Evolutionary conservation across 495 filamentous ascomycete species (phyloP).

Genomic region (Penicillium psychrofluorescens): DNA sequence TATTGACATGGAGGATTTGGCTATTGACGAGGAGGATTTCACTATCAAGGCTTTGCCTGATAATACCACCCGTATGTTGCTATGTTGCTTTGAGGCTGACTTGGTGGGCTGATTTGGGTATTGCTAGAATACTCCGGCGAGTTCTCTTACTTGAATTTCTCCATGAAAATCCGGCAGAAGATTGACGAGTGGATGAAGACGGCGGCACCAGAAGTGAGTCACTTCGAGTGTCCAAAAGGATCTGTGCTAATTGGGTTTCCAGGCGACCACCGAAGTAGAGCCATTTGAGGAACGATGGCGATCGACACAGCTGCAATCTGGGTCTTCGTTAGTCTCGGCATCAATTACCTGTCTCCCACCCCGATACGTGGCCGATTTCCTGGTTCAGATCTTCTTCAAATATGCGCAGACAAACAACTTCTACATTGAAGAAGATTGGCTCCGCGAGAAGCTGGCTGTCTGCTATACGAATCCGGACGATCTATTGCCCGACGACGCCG

Average conservation of each 20-base stretch:
- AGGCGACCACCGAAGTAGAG: conserved; percentile 36
- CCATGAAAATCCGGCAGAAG: conserved; percentile 41
- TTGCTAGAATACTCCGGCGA: conserved; percentile 44
- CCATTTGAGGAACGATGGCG: conserved; percentile 44
- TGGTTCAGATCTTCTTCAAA: conserved; percentile 46
- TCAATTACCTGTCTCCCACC: conserved; percentile 42
- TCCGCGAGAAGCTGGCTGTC: conserved; percentile 34
- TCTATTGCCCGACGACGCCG: conserved; percentile 40
- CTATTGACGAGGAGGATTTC: conserved; percentile 39
- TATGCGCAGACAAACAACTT: conserved; percentile 48
- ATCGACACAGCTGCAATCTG: conserved; percentile 41
- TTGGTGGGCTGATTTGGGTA: background rate
- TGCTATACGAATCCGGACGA: conserved; percentile 36
- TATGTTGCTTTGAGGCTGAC: background rate
- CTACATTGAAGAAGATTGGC: conserved; percentile 44
- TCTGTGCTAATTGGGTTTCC: conserved; percentile 2
- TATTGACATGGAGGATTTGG: conserved; percentile 36
- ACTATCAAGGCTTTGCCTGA: conserved; percentile 40
- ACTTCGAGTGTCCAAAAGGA: background rate
- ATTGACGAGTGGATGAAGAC: conserved; percentile 44
- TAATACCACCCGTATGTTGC: conserved; percentile 37
- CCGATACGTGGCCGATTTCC: conserved; percentile 42
- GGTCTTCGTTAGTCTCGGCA: conserved; percentile 30
- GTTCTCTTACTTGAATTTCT: conserved; percentile 46
- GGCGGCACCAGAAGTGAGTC: conserved; percentile 33